Percentiles rank a stretch among this genome's conserved stretches.
Conservation (phyloP, 208 protist genomes). For the Leishmania aethiopica region DNA sequence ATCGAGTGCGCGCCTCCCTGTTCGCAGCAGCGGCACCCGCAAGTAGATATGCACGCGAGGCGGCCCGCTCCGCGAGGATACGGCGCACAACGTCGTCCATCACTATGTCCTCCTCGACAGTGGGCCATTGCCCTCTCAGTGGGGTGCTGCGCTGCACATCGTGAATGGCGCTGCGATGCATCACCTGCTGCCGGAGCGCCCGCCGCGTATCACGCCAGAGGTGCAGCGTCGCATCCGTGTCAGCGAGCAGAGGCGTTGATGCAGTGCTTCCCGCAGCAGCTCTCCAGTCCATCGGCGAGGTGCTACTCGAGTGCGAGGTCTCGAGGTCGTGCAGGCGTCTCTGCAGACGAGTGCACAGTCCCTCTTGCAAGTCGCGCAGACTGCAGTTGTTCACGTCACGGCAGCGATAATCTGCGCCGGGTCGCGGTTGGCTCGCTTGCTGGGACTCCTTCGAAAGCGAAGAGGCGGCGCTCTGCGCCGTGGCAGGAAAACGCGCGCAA, state of each 20-base stretch:
- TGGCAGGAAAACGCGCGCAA: background rate
- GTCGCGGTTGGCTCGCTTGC: background rate
- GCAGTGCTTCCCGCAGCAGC: background rate
- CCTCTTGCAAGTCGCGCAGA: conserved; percentile 23
- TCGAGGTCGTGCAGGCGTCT: conserved; percentile 4
- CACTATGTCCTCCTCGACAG: background rate
- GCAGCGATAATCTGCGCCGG: background rate
- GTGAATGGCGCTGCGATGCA: background rate
- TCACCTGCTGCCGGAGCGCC: background rate
- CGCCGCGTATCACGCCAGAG: conserved; percentile 12
- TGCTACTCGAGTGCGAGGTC: background rate
- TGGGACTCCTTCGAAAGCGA: background rate
- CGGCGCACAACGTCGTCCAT: background rate
- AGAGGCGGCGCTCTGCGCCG: background rate
- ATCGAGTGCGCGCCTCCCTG: background rate
- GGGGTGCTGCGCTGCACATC: background rate
- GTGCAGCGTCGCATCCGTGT: background rate
- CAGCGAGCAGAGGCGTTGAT: background rate
- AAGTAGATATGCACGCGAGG: conserved; percentile 11
- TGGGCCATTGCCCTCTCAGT: too few relatives aligned
- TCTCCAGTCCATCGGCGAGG: background rate
- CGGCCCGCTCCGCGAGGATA: conserved; percentile 6
- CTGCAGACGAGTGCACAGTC: background rate
- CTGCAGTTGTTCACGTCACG: background rate
- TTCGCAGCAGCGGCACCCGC: background rate